phyloP scores from a whole-genome alignment of 2,329 filamentous ascomycete species.

The Cercospora zeae-maydis region DNA sequence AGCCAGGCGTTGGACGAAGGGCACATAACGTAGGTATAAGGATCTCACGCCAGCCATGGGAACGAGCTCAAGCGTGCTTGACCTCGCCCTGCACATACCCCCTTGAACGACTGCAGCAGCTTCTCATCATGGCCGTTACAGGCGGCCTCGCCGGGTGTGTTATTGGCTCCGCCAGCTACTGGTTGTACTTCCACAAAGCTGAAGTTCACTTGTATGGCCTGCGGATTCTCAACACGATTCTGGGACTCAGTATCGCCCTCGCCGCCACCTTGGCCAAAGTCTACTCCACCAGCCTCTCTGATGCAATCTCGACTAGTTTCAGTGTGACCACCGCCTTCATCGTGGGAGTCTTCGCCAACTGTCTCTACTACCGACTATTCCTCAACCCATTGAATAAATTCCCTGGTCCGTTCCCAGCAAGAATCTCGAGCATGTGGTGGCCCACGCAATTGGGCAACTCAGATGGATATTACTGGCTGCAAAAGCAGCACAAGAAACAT shows the following conservation, averaged over 20 bases:
- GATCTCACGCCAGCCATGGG: neutral
- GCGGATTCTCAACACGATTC: constrained; percentile 26
- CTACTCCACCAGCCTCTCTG: constrained; percentile 16
- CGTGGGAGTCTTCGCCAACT: constrained; percentile 31
- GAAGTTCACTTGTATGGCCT: constrained; percentile 33
- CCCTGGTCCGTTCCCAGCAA: constrained; percentile 36
- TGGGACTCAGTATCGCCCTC: constrained; percentile 18
- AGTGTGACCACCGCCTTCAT: constrained; percentile 21
- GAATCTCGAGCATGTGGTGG: constrained; percentile 37
- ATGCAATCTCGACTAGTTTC: constrained; percentile 16
- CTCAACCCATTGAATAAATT: constrained; percentile 37
- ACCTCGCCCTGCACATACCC: neutral
- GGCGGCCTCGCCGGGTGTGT: constrained; percentile 3
- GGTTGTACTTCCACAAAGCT: constrained; percentile 27
- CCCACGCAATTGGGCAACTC: constrained; percentile 27
- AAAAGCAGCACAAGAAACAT: constrained; percentile 36
- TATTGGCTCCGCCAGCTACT: constrained; percentile 23
- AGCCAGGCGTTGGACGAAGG: constrained; percentile 1
- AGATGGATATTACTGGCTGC: constrained; percentile 34
- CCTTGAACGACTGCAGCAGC: neutral
- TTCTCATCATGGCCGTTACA: neutral
- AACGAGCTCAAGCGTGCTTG: neutral
- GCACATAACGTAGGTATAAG: neutral
- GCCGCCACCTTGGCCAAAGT: constrained; percentile 20
- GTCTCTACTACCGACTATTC: constrained; percentile 38